phyloP scores from a whole-genome alignment of 2,329 filamentous ascomycete species.

The Penicillium sp. region DNA sequence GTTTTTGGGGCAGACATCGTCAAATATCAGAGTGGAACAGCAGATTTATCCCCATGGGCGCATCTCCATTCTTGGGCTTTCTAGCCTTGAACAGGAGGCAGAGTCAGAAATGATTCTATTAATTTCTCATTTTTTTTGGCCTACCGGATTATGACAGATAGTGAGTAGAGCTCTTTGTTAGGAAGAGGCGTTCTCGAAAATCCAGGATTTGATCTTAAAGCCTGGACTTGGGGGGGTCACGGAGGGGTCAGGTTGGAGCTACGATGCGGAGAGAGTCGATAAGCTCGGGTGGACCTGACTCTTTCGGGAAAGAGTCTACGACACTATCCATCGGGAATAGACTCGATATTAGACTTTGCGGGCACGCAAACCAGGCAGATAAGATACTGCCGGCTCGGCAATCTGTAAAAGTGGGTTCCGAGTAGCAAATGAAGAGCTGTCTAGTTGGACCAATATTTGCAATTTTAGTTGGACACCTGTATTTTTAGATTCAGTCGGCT shows the following conservation, averaged over 20 bases:
- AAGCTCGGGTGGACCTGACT: slow-evolving; percentile 22
- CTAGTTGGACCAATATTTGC: background rate
- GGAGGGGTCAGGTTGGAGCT: background rate
- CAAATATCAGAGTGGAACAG: background rate
- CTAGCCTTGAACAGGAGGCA: background rate
- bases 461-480: background rate
- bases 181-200: background rate
- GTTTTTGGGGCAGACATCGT: slow-evolving; percentile 3
- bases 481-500: no score
- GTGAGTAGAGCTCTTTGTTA: background rate
- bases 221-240: background rate
- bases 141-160: background rate
- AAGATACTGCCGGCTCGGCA: background rate
- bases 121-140: background rate
- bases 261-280: slow-evolving; percentile 5
- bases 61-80: background rate
- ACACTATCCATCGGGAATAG: background rate
- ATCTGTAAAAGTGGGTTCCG: background rate
- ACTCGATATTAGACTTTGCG: slow-evolving; percentile 14
- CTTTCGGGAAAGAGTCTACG: slow-evolving; percentile 4
- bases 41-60: background rate
- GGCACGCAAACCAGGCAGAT: slow-evolving; percentile 9
- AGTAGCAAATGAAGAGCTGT: background rate
- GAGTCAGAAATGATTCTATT: background rate
- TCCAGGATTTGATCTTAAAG: background rate